phyloP scores from a whole-genome alignment of 192 early-diverging fungal genomes.

The Thoreauomyces humboldtii region DNA sequence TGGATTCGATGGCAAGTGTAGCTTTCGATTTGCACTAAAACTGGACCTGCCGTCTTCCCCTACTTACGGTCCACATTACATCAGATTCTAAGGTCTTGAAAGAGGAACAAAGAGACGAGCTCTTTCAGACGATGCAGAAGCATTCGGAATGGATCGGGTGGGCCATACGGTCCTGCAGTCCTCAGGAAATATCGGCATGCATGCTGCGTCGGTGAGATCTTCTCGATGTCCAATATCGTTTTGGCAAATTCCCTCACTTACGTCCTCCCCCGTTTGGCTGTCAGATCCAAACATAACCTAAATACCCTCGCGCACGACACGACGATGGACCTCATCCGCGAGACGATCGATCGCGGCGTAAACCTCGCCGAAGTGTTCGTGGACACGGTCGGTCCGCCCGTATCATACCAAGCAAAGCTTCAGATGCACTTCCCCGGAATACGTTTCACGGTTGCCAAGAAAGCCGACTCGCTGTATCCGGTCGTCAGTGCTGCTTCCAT shows the following conservation, averaged over 20 bases:
- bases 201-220: slow-evolving; percentile 89
- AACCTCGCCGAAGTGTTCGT: slow-evolving; percentile 82
- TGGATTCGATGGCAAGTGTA: slow-evolving; percentile 74
- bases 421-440: slow-evolving; percentile 71
- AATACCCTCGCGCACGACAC: slow-evolving; percentile 93
- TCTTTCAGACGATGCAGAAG: slow-evolving; percentile 63
- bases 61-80: background rate
- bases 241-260: background rate
- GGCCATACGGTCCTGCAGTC: slow-evolving; percentile 78
- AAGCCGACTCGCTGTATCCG: slow-evolving; percentile 90
- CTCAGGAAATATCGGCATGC: slow-evolving; percentile 85
- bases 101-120: slow-evolving; percentile 65
- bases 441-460: slow-evolving; percentile 83
- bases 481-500: slow-evolving; percentile 96
- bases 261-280: background rate
- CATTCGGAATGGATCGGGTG: slow-evolving; percentile 74
- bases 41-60: background rate
- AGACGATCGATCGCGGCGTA: slow-evolving; percentile 60
- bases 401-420: slow-evolving; percentile 80
- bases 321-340: slow-evolving; percentile 80
- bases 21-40: background rate
- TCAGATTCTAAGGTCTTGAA: slow-evolving; percentile 93
- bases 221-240: too few relatives aligned
- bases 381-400: slow-evolving; percentile 93
- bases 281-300: slow-evolving; percentile 83